Percentiles rank a stretch among this genome's conserved stretches.
These are phyloP conservation scores for Murraya koenigii DNA, from an alignment of 345 rosid genomes.

Conservation along the genomic window DNA sequence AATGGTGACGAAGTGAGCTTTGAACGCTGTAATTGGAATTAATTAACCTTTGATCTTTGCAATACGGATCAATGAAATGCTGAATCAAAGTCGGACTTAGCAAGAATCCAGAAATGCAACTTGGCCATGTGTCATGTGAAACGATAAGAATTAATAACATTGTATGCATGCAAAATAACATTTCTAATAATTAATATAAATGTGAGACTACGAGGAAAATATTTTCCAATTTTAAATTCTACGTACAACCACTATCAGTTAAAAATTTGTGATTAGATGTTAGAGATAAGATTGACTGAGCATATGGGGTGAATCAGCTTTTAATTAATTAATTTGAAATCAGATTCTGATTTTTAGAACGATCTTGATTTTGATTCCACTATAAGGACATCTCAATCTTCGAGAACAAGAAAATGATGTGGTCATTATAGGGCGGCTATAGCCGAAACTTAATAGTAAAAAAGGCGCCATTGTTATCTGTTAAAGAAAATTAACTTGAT, in stretches of 20 bases:
- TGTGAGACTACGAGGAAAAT: not conserved
- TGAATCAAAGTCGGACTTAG: not conserved
- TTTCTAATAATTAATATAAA: not conserved
- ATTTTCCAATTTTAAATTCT: not conserved
- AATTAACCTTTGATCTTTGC: not conserved
- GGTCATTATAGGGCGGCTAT: not conserved
- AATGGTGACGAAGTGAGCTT: not conserved
- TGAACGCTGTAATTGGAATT: not conserved
- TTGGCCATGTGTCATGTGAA: not conserved
- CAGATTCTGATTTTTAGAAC: not conserved
- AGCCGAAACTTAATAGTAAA: too few species aligned
- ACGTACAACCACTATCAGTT: not conserved
- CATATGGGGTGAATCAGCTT: not conserved
- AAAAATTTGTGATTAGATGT: not conserved
- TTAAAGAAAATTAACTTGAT: too few species aligned
- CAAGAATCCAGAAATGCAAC: conserved; percentile 1
- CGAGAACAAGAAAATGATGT: not conserved
- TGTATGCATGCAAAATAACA: not conserved
- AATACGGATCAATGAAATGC: not conserved
- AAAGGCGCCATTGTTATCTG: too few species aligned
- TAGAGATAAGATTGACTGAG: not conserved
- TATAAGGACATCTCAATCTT: not conserved
- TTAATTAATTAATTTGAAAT: not conserved
- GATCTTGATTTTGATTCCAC: not conserved
- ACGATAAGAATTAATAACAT: not conserved